Evolutionary conservation across 306 rosid genomes (phyloP), one percentile per base, ranked within the genome.

Genomic region (Prinsepia uniflora): DNA sequence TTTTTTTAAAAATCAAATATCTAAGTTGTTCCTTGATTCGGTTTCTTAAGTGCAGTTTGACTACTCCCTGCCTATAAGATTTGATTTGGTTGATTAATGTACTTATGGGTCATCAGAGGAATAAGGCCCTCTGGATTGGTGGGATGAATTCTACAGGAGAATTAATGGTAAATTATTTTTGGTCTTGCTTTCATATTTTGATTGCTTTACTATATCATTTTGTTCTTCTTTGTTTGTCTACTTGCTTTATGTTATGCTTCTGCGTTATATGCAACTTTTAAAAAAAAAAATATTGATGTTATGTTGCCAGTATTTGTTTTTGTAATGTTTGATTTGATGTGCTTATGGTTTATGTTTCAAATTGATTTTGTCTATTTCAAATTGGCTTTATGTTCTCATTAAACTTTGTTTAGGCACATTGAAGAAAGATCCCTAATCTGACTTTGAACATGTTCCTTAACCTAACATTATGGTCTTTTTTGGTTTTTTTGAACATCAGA

Each of bases 71-170:
- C 30, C 30, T 24, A 24, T 24, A 24, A 24, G 1, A 24, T 24
- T 24, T 24, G 30, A 24, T 24, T 24, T 24, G 30, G 2, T 24
- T 24, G 30, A 24, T 24, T 24, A 24, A 24, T 2, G 30, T 24
- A 24, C 30, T 24, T 24, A 24, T 70, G 90, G 84, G 83, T 89
- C 89, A 41, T 84, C 96, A 49, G 90, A 86, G 68, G 80, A 80
- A 81, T 94, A 85, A 49, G 87, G 86, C 14, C 78, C 84, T 64
- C 20, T 81, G 17, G 96, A 93, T 83, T 93, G 98, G 98, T 93
- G 97, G 98, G 86, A 77, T 76, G 90, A 88, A 70, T 85, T 90
- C 72, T 76, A 89, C 18, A 78, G 57, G 75, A 85, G 86, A 82
- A 85, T 79, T 36, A 84, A 74, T 64, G 98, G 98, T 93, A 84